Base-by-base conservation (phyloP, 345 rosid genomes). In the Rhizophora apiculata region DNA sequence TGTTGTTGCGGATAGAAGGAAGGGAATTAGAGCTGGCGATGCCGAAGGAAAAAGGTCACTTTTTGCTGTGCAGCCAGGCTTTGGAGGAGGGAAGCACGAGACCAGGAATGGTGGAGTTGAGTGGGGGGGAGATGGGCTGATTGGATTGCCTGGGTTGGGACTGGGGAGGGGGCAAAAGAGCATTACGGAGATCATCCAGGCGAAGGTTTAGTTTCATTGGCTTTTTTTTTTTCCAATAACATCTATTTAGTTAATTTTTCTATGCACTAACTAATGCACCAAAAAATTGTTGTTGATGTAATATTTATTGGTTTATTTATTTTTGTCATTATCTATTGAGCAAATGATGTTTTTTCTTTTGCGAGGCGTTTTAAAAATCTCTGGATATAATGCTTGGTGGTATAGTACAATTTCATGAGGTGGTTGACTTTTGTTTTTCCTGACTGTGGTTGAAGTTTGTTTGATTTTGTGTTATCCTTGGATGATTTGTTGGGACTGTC, bases 51-150 rank as follows among this genome's bases (percentile, higher is more conserved):
- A 55, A 6, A 75, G 79, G 75, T 88, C 96, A 20, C 79, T 87
- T 70, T 92, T 85, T 49, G 78, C 92, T 20, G 84, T 78, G 84
- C 96, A 85, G 29, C 90, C 96, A n/a, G 90, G 90, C 54, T 88
- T 87, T 78, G 87, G 86, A 52, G 82, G 81, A 68, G 82, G 78
- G 54, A 75, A 71, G 66, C 81, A 85, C 46, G 85, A 82, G 56
- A 78, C 29, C 8, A 74, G 83, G 61, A 82, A 75, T 67, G 73
- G 80, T 59, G 73, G 82, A 18, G 74, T 83, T 13, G 85, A 93
- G 64, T 93, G 98, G 98, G 96, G 88, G 68, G 94, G 87, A 60
- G 89, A 91, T 82, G 97, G 96, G 30, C 78, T 91, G 73, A 91
- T 89, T 70, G 98, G 96, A 48, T 84, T 91, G 77, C 85, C 86